Evolutionary conservation across 768 basidiomycete genomes (phyloP), one percentile per base, ranked within the genome.

Genomic region (Lactarius pseudohatsudake): DNA sequence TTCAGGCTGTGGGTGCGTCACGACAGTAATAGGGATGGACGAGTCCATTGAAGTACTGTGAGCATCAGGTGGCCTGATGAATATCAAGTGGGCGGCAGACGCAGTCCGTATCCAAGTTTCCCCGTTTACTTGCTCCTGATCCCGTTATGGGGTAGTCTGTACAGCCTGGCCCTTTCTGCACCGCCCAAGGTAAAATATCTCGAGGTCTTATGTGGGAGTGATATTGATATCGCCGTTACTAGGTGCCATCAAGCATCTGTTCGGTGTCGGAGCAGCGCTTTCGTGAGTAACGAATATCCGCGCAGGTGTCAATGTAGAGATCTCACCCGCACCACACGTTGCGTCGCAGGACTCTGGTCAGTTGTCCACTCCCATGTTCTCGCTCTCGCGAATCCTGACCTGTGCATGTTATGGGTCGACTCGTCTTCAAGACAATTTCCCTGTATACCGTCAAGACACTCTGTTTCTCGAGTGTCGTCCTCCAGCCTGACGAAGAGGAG

Each of bases 401-500:
- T 13, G 47, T 20, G 9, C 43, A 45, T 15, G 16, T 41, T 34
- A 41, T 11, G 50, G 38, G 50, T n/a, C n/a, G 34, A 10, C 9
- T 20, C 16, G n/a, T 34, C 32, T 8, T 64, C 62, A 59, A 75
- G 70, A 72, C 74, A 20, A 80, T 81, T 64, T 76, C 80, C 4
- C 43, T 78, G 9, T 78, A 81, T 66, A 81, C 80, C 8, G 76
- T 80, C 61, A 68, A 66, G 38, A 75, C 78, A 1, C 70, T 81
- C 34, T 76, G 78, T n/a, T 74, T 80, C 43, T 70, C 30, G 9
- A 57, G 34, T n/a, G 34, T 20, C 6, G 15, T 20, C 16, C 30
- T 34, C 16, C 30, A 57, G 5, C 50, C 50, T 13, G 56, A 20
- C 1, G 32, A 57, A 36, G 34, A 57, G 30, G 55, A 56, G 34